Evolutionary conservation across 441 rosid species (phyloP).

Genomic region (Lepidium campestre): DNA sequence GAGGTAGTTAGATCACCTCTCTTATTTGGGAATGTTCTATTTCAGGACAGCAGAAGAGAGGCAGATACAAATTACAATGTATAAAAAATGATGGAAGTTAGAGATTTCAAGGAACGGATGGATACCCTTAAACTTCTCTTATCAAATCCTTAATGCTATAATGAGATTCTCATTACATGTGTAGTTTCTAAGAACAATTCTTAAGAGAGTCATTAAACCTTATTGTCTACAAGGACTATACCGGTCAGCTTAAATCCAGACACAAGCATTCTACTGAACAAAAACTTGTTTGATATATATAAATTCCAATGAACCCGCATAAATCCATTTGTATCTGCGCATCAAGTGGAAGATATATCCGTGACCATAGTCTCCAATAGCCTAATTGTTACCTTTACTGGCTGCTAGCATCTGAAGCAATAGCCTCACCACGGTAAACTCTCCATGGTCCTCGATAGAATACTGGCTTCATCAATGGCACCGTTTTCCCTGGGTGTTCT

Average conservation of each 20-base stretch:
- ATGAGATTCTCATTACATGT: slow-evolving; percentile 8
- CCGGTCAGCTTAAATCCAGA: background rate
- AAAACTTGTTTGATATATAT: background rate
- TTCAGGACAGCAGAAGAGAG: slow-evolving; percentile 12
- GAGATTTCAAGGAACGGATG: slow-evolving; percentile 5
- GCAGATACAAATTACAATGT: background rate
- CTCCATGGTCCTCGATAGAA: slow-evolving; percentile 82
- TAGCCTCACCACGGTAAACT: slow-evolving; percentile 59
- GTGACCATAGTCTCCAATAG: slow-evolving; percentile 1
- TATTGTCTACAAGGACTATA: background rate
- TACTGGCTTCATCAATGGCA: slow-evolving; percentile 71
- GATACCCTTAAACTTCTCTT: slow-evolving; percentile 21
- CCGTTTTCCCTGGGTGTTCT: slow-evolving; percentile 78
- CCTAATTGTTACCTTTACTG: slow-evolving; percentile 24
- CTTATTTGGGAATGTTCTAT: slow-evolving; percentile 4
- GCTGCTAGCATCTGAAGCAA: slow-evolving; percentile 34
- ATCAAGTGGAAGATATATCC: background rate
- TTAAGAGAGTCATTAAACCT: slow-evolving; percentile 5
- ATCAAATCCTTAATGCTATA: background rate
- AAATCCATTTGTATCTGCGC: background rate
- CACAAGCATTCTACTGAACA: background rate
- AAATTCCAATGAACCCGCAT: background rate
- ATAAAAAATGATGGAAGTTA: slow-evolving; percentile 19
- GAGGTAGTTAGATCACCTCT: background rate
- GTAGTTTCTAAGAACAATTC: background rate